These are phyloP conservation scores for Thelephora ganbajun DNA, from an alignment of 768 basidiomycete genomes.

Conservation along the genomic window DNA sequence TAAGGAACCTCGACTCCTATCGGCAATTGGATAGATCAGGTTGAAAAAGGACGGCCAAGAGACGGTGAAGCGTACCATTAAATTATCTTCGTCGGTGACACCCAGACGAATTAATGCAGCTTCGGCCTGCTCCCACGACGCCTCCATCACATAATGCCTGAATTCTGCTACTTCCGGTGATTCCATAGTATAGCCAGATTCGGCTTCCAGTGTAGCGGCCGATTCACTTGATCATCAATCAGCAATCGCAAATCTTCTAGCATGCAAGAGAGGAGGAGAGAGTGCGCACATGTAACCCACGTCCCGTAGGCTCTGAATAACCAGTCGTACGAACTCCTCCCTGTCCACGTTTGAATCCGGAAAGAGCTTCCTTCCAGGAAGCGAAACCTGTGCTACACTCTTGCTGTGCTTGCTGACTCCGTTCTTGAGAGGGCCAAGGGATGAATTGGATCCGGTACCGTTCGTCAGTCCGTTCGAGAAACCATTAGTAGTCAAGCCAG, in stretches of 20 bases:
- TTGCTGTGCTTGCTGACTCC: conserved; percentile 6
- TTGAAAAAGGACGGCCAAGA: conserved; percentile 2
- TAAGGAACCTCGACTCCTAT: conserved; percentile 74
- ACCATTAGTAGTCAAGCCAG: background rate
- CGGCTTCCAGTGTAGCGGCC: conserved; percentile 77
- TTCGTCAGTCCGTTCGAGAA: background rate
- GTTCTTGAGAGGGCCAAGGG: background rate
- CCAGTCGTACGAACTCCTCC: conserved; percentile 82
- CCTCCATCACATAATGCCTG: conserved; percentile 65
- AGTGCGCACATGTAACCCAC: conserved; percentile 48
- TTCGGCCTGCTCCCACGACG: conserved; percentile 71
- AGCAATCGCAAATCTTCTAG: conserved; percentile 7
- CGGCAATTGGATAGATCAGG: conserved; percentile 1
- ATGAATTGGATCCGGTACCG: background rate
- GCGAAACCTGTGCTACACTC: conserved; percentile 41
- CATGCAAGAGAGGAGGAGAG: background rate
- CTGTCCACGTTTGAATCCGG: conserved; percentile 69
- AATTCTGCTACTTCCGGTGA: conserved; percentile 66
- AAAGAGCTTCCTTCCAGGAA: conserved; percentile 65
- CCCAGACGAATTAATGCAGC: conserved; percentile 53
- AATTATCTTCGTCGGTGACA: conserved; percentile 48
- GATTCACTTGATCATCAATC: conserved; percentile 47
- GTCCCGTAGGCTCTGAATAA: conserved; percentile 81
- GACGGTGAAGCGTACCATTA: conserved; percentile 38
- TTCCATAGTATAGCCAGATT: conserved; percentile 86